Conservation (phyloP, 805 yeast species). For the Peterozyma xylosa region DNA sequence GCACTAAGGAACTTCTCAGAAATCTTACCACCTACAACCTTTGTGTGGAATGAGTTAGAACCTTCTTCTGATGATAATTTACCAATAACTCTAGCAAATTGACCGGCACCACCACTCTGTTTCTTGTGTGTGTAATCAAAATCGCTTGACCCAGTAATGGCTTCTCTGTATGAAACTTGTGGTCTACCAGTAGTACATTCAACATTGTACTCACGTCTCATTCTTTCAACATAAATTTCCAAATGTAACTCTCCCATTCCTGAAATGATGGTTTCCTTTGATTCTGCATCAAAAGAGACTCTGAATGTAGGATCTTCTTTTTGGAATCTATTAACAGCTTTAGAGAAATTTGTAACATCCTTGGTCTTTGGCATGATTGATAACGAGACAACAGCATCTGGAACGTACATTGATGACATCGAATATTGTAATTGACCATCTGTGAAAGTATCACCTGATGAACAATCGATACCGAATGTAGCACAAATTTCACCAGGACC, state of each 20-base stretch:
- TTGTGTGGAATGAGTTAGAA: slow-evolving; percentile 69
- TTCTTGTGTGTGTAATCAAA: slow-evolving; percentile 96
- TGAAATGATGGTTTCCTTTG: slow-evolving; percentile 89
- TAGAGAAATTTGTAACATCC: slow-evolving; percentile 85
- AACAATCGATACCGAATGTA: slow-evolving; percentile 97
- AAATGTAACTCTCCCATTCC: slow-evolving; percentile 98
- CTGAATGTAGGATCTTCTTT: slow-evolving; percentile 98
- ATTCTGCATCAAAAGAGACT: slow-evolving; percentile 81
- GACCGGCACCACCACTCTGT: slow-evolving; percentile 99
- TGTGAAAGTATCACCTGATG: slow-evolving; percentile 97
- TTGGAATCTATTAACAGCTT: slow-evolving; percentile 95
- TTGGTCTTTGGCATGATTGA: slow-evolving; percentile 83
- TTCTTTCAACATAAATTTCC: slow-evolving; percentile 96
- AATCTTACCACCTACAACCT: slow-evolving; percentile 94
- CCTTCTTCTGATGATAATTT: slow-evolving; percentile 56
- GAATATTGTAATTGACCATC: slow-evolving; percentile 76
- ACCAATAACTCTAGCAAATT: slow-evolving; percentile 95
- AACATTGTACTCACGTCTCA: slow-evolving; percentile 94
- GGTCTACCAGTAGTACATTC: slow-evolving; percentile 96
- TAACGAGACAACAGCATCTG: slow-evolving; percentile 95
- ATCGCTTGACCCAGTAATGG: slow-evolving; percentile 61
- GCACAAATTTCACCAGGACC: slow-evolving; percentile 99
- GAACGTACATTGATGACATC: slow-evolving; percentile 97
- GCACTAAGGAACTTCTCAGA: slow-evolving; percentile 92
- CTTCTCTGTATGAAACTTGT: slow-evolving; percentile 96